Evolutionary conservation across 1,139 yeast species (phyloP), one percentile per base, ranked within the genome.

Genomic region (Sugiyamaella neomexicana): DNA sequence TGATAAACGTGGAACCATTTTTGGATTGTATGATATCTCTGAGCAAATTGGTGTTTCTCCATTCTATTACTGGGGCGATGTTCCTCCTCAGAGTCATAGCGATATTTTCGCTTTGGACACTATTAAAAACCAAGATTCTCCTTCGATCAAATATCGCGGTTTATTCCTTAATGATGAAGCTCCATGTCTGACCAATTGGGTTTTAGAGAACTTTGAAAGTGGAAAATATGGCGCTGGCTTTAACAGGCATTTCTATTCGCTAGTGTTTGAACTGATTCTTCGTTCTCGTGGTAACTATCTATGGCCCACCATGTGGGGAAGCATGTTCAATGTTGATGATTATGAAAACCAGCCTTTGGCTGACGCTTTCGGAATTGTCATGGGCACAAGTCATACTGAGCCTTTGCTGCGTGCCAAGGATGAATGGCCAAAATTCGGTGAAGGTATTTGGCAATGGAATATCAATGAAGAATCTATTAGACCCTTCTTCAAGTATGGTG

Each of bases 261-360:
- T 41, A 9, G 62, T 60, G n/a, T 59, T 59, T 41, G 63, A 60
- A 46, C 54, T 60, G 27, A 42, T 59, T 27, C 57, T 60, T 17
- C 53, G 63, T 10, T 49, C 56, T 13, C 49, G 52, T 48, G 62
- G 56, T 20, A 60, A 60, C 50, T 55, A 56, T 29, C 23, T 60
- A 12, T 60, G 63, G 63, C 63, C 63, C 1, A 54, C 60, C n/a
- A 57, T 58, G 59, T 60, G 63, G 63, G 53, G 56, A 16, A 48
- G 58, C 45, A 58, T 56, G 58, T 60, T 60, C 53, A 41, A 52
- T 46, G 58, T 51, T 7, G 63, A 60, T 41, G 63, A 60, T 37
- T 39, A 39, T 10, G 46, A 42, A 25, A 58, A 53, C 46, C 62
- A 47, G 20, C 55, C 59, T 2, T 31, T 58, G 32, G 62, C 63